Evolutionary conservation across 768 basidiomycete species (phyloP).

Genomic region (Podaxis sp.): DNA sequence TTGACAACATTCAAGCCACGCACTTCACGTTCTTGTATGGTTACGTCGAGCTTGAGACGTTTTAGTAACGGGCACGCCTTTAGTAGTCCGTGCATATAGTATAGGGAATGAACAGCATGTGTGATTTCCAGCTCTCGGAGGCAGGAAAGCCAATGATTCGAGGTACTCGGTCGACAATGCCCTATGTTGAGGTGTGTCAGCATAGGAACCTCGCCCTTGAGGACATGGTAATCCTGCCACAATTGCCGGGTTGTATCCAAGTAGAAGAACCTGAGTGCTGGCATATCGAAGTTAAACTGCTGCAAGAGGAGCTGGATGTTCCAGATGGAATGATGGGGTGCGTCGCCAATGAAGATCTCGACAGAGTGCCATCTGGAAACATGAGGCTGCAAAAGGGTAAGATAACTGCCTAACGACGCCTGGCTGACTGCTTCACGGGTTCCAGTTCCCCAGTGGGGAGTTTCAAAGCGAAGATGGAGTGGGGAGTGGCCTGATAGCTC

Average conservation of each 20-base stretch:
- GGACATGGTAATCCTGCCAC: constrained; percentile 15
- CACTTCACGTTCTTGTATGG: constrained; percentile 11
- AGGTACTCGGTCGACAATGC: constrained; percentile 13
- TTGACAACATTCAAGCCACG: neutral
- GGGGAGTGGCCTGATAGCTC: constrained; percentile 2
- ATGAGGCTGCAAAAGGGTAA: constrained; percentile 9
- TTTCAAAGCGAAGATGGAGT: constrained; percentile 12
- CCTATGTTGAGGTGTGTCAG: constrained; percentile 10
- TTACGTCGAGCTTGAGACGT: constrained; percentile 10
- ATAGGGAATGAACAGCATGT: constrained; percentile 10
- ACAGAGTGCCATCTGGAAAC: constrained; percentile 9
- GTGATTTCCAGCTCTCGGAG: constrained; percentile 11
- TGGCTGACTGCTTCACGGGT: constrained; percentile 7
- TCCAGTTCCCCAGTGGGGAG: constrained; percentile 10
- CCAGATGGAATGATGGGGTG: constrained; percentile 15
- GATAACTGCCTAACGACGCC: neutral
- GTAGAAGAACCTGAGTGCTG: constrained; percentile 9
- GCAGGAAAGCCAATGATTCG: constrained; percentile 14
- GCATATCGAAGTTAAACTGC: constrained; percentile 17
- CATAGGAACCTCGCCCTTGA: constrained; percentile 3
- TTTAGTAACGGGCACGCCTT: constrained; percentile 8
- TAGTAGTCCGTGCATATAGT: constrained; percentile 13
- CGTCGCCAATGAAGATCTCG: constrained; percentile 8
- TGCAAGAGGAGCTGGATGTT: constrained; percentile 14
- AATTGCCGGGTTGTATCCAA: constrained; percentile 14